phyloP scores from a whole-genome alignment of 1,284 basidiomycete species.

The Papiliotrema nemorosa region DNA sequence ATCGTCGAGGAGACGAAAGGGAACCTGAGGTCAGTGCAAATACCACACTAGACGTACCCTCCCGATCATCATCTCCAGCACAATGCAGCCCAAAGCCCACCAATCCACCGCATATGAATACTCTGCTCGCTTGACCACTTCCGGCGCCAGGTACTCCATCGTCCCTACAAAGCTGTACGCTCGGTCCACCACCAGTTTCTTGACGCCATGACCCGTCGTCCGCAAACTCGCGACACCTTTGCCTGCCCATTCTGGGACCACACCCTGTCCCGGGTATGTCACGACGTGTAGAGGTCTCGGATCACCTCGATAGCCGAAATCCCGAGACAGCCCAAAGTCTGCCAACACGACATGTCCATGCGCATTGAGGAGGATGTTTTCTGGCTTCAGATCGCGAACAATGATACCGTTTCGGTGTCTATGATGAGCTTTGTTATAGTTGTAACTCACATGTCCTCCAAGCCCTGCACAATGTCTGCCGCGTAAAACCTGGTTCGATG shows the following conservation, averaged over 20 bases:
- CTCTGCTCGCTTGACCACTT: conserved; percentile 84
- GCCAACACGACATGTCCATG: conserved; percentile 94
- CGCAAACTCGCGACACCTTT: conserved; percentile 25
- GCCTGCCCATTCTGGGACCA: conserved; percentile 31
- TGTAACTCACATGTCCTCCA: conserved; percentile 66
- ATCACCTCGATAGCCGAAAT: conserved; percentile 40
- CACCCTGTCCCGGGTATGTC: conserved; percentile 18
- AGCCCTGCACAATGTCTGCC: conserved; percentile 90
- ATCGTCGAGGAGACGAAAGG: conserved; percentile 52
- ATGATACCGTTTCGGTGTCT: conserved; percentile 52
- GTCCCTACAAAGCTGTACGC: conserved; percentile 54
- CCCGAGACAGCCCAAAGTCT: conserved; percentile 70
- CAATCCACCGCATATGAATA: conserved; percentile 96
- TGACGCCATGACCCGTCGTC: conserved; percentile 8
- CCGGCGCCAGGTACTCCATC: conserved; percentile 88
- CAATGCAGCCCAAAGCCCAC: conserved; percentile 97
- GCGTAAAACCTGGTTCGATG: conserved; percentile 94
- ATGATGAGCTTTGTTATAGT: conserved; percentile 3
- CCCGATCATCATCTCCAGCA: conserved; percentile 74
- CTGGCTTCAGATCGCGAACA: conserved; percentile 53
- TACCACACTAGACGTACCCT: conserved; percentile 20
- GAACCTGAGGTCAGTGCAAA: conserved; percentile 59
- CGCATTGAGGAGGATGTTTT: conserved; percentile 88
- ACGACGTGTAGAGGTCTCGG: conserved; percentile 32
- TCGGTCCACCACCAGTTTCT: conserved; percentile 22